Conservation (phyloP, 1,284 basidiomycete genomes). For the Apiotrichum porosum region DNA sequence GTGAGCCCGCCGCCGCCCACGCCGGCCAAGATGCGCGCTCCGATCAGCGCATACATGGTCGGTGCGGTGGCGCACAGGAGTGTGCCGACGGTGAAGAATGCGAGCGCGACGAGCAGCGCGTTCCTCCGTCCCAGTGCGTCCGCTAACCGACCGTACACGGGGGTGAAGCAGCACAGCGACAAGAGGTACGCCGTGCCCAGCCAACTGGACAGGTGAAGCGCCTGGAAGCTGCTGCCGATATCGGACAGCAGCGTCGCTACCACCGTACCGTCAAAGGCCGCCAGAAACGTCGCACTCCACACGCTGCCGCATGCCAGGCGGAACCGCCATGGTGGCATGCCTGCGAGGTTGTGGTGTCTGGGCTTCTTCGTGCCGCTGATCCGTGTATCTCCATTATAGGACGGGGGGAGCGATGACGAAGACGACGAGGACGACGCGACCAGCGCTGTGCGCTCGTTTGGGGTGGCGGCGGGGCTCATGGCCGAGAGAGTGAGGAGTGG, state of each 20-base stretch:
- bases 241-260: constrained; percentile 56
- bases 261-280: constrained; percentile 66
- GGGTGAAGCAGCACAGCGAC: constrained; percentile 80
- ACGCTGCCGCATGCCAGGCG: constrained; percentile 27
- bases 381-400: too few relatives aligned
- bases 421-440: background rate
- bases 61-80: constrained; percentile 72
- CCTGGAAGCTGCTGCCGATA: constrained; percentile 43
- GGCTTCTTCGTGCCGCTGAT: too few relatives aligned
- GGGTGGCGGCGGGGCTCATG: too few relatives aligned
- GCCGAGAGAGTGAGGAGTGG: too few relatives aligned
- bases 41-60: constrained; percentile 74
- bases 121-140: constrained; percentile 81
- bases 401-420: too few relatives aligned
- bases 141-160: constrained; percentile 76
- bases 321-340: constrained; percentile 31
- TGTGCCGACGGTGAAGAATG: constrained; percentile 75
- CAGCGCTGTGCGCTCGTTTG: constrained; percentile 1
- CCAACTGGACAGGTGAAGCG: constrained; percentile 64
- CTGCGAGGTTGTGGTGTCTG: constrained; percentile 39
- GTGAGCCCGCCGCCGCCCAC: constrained; percentile 63
- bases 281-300: constrained; percentile 55
- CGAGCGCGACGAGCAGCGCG: constrained; percentile 62
- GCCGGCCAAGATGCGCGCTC: constrained; percentile 71
- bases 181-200: constrained; percentile 59